Evolutionary conservation across 352 stramenopile species (phyloP).

Genomic region (Phytopythium chamaehyphon): DNA sequence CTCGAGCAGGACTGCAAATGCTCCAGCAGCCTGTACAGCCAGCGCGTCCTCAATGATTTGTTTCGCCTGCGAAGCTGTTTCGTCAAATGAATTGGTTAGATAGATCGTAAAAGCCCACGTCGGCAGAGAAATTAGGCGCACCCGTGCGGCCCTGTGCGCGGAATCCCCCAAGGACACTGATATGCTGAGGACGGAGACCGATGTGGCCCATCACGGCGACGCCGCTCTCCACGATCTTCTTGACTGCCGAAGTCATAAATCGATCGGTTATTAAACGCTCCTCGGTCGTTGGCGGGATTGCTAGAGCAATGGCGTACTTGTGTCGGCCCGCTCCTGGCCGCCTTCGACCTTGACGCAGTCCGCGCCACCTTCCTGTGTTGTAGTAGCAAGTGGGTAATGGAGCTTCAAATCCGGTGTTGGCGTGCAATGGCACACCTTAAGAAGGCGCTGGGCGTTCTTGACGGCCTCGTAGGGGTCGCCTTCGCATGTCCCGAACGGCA

Average conservation of each 20-base stretch:
- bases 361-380: conserved; percentile 89
- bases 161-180: conserved; percentile 95
- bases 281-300: too few species aligned
- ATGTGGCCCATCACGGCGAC: conserved; percentile 99
- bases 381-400: background rate
- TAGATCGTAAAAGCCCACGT: background rate
- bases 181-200: conserved; percentile 95
- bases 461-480: conserved; percentile 88
- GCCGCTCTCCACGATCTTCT: conserved; percentile 66
- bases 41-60: conserved; percentile 96
- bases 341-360: conserved; percentile 99
- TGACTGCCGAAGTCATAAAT: conserved; percentile 30
- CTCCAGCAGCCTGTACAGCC: conserved; percentile 93
- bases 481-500: conserved; percentile 98
- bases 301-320: conserved; percentile 24
- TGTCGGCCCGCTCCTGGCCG: conserved; percentile 75
- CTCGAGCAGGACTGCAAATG: conserved; percentile 92
- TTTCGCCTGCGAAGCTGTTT: conserved; percentile 75
- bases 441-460: conserved; percentile 93
- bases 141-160: conserved; percentile 95
- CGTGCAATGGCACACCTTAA: conserved; percentile 63
- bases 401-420: background rate
- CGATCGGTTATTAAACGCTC: too few species aligned
- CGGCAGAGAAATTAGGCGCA: conserved; percentile 9
- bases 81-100: background rate